Evolutionary conservation across 441 rosid species (phyloP), one percentile per base, ranked within the genome.

Genomic region (Geranium incanum): DNA sequence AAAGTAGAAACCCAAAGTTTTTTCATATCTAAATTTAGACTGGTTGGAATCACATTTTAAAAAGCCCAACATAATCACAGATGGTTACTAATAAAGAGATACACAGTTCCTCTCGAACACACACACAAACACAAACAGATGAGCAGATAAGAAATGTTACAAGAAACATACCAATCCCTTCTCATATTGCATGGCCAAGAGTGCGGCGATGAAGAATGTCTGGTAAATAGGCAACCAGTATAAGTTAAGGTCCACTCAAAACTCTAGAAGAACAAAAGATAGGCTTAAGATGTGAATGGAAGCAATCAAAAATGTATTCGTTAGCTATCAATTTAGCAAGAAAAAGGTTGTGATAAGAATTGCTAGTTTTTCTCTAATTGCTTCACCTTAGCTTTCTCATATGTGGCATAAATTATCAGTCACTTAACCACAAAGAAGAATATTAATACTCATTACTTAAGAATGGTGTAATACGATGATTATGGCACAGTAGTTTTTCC

Each of bases 181-280:
- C 81, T 86, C 83, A 63, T 95, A 95, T 79, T 95, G 99, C 97
- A 95, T 95, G 72, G 99, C 97, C 88, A 92, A 85, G 67, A 92
- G 91, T 18, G 94, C 97, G 75, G 97, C 99, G 75, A 90, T 89
- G 75, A 95, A 92, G 84, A 95, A 92, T 63, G 97, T 92, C 99
- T 92, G 89, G 70, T 60, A 74, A 81, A 71, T 67, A 74, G 43
- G 82, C 67, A 72, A 68, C 71, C 8, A 75, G 43, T 8, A 11
- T 15, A 70, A 67, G 12, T 69, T 67, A 71, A 66, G 55, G 50
- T 73, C 64, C 55, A 48, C 59, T 21, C 73, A 43, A 68, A 36
- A 63, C 64, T 69, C 69, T 45, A 68, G 50, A 74, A 36, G 52
- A 28, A 62, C 0, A 1, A 19, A 9, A 19, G 2, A 7, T 33